Base-by-base conservation (phyloP, 805 yeast species). In the Saccharomycopsis fibuligera region DNA sequence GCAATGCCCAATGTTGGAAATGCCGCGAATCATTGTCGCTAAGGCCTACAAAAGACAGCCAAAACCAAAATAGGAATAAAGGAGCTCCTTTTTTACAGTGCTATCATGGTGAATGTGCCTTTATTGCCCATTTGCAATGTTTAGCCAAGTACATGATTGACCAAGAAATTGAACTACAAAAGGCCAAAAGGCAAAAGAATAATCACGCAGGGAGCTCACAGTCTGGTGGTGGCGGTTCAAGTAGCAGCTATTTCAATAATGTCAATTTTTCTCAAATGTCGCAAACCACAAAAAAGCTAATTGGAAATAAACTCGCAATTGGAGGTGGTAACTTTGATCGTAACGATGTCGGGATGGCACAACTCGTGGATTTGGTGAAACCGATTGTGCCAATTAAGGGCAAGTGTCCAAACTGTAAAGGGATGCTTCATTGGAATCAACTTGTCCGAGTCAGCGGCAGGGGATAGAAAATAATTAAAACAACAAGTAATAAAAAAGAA, bases 401-500 rank as follows among this genome's bases (percentile, higher is more conserved):
- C 29, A 25, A 35, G 16, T 51, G 52, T 41, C 48, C 48, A 10
- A 24, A 21, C 22, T 44, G 48, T 41, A 24, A 36, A 57, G 35
- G 25, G 29, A 35, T 45, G 31, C 36, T 39, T 8, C 30, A 39
- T 23, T 49, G 52, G 52, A 45, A 22, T 42, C 21, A 19, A 23
- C 24, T 37, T 30, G 24, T 45, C 6, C 37, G 37, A 17, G 17
- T 33, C 17, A 17, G 19, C 37, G n/a, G 37, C 17, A 33, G 12
- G 12, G 12, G 31, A 29, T 12, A 29, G n/a, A n/a, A n/a, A n/a
- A n/a, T n/a, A n/a, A n/a, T n/a, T n/a, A n/a, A n/a, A n/a, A n/a
- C n/a, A n/a, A n/a, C n/a, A n/a, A n/a, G n/a, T n/a, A n/a, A n/a
- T n/a, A n/a, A n/a, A n/a, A n/a, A n/a, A n/a, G n/a, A n/a, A n/a